Base-by-base conservation (phyloP, 2,329 filamentous ascomycete species). In the Orbilia ellipsospora region DNA sequence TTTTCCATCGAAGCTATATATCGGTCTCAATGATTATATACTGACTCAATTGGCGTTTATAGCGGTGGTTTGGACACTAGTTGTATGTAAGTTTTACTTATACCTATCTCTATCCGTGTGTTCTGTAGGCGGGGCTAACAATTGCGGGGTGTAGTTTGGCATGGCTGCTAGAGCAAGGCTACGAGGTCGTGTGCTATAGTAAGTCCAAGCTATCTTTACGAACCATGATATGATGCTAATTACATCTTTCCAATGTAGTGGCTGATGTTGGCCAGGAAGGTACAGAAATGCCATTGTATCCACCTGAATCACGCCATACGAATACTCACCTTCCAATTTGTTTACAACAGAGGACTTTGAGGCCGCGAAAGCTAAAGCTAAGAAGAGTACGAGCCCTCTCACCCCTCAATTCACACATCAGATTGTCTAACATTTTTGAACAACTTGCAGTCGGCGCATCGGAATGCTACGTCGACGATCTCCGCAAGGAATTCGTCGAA, bases 401-500 rank as follows among this genome's bases (percentile, higher is more conserved):
- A 48, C 16, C 4, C 26, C n/a, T 52, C 48, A 20, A 28, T 20
- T 18, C 36, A 36, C 50, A 40, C 20, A 10, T 5, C 44, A 28
- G 1, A 18, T 23, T 12, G 31, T 42, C 52, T 36, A 15, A 62
- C 6, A 50, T 64, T 31, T 52, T 51, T 7, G 31, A 44, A 51
- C n/a, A 54, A 31, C 2, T 23, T 42, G 16, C 44, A 78, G 77
- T 80, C 52, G 79, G 79, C 51, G 79, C 79, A 26, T 76, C 50
- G 15, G 78, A 78, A 51, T 84, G 79, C 82, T 82, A 86, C 81
- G 84, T 87, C 72, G 83, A 85, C 77, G 88, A 95, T 82, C 86
- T 94, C 65, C 88, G 89, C 80, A 86, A 86, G 79, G 90, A 92
- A 83, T 94, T 95, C 80, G 88, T 95, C 78, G 90, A 93, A 79